Conservation (phyloP, 345 rosid species). For the Psidium friedrichsthalianum region DNA sequence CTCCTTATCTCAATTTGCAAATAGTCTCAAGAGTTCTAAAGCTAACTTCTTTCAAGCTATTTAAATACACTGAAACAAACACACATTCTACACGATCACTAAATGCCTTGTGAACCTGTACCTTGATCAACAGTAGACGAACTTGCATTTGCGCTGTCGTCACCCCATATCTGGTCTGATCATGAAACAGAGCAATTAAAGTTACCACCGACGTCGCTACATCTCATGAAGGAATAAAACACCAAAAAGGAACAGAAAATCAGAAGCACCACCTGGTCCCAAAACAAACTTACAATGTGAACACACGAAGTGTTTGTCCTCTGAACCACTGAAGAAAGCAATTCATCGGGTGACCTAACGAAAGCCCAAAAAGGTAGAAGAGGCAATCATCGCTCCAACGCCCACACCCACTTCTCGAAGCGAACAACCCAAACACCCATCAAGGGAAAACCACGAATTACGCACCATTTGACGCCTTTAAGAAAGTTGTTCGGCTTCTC, state of each 20-base stretch:
- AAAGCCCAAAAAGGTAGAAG: neutral
- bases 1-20: neutral
- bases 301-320: conserved; percentile 71
- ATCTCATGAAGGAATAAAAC: neutral
- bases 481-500: conserved; percentile 77
- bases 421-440: neutral
- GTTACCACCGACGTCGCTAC: neutral
- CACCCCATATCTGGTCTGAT: conserved; percentile 41
- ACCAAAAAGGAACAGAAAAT: neutral
- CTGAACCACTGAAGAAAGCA: conserved; percentile 74
- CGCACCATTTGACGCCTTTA: conserved; percentile 75
- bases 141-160: conserved; percentile 4
- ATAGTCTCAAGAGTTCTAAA: neutral
- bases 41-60: neutral
- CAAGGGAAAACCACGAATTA: neutral
- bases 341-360: conserved; percentile 86
- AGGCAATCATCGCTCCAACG: neutral
- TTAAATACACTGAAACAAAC: neutral
- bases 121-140: conserved; percentile 29
- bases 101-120: neutral
- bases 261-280: neutral
- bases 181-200: neutral
- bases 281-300: conserved; percentile 43
- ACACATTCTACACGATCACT: neutral
- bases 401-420: neutral